Percentiles rank a stretch among this genome's conserved stretches.
These are phyloP conservation scores for Lyophyllum atratum DNA, from an alignment of 768 basidiomycete genomes.

Conservation along the genomic window DNA sequence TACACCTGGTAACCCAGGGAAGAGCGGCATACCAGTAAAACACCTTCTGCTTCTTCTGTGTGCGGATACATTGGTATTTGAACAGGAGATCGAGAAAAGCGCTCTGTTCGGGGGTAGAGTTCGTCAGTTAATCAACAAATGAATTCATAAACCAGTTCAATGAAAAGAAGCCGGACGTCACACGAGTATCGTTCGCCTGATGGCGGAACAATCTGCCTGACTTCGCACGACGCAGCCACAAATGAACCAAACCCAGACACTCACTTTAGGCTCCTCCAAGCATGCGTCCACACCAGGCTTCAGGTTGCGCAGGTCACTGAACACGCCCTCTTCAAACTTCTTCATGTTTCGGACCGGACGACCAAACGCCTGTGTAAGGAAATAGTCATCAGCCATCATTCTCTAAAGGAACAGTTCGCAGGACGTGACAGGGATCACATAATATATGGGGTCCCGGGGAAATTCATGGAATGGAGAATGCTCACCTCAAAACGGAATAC, in stretches of 20 bases:
- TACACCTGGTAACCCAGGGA: no score
- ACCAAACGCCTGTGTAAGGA: constrained; percentile 63
- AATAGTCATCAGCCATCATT: constrained; percentile 7
- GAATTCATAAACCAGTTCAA: constrained; percentile 3
- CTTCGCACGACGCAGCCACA: neutral
- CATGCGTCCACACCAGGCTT: constrained; percentile 93
- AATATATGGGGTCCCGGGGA: neutral
- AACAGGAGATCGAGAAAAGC: constrained; percentile 92
- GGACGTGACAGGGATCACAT: neutral
- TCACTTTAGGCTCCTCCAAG: constrained; percentile 93
- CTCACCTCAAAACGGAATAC: constrained; percentile 89
- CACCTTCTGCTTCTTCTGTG: constrained; percentile 99
- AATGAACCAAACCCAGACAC: constrained; percentile 23
- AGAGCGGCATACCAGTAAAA: constrained; percentile 80
- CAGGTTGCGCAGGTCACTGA: constrained; percentile 89
- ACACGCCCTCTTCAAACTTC: constrained; percentile 97
- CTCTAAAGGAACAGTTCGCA: neutral
- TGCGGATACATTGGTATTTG: constrained; percentile 96
- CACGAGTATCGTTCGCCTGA: neutral
- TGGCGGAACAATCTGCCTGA: neutral
- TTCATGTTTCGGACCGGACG: constrained; percentile 91
- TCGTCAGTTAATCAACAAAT: neutral
- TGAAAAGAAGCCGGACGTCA: neutral
- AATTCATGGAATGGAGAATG: constrained; percentile 14
- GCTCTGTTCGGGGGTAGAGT: constrained; percentile 55